phyloP scores from a whole-genome alignment of 2,329 filamentous ascomycete species.

The Rhynchosporium secalis region DNA sequence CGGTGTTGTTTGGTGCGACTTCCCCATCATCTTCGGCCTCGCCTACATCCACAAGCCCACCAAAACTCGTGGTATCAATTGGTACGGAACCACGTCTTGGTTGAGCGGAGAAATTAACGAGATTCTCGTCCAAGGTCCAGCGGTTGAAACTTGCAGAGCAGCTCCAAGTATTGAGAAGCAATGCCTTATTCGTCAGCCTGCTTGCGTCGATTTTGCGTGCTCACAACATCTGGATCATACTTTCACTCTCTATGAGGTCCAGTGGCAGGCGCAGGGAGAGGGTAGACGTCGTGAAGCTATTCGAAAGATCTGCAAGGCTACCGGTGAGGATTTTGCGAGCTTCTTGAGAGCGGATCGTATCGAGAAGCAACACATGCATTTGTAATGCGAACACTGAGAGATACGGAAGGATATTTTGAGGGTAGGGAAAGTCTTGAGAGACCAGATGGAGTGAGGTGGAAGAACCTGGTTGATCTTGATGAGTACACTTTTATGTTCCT shows the following conservation, averaged over 20 bases:
- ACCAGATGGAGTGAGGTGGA: not conserved
- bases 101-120: not conserved
- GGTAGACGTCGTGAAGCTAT: not conserved
- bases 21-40: constrained; percentile 2
- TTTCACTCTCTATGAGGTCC: not conserved
- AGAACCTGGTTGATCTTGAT: not conserved
- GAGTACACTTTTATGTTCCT: not conserved
- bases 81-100: not conserved
- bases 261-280: constrained; percentile 9
- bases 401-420: not conserved
- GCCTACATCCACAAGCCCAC: not conserved
- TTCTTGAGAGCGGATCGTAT: not conserved
- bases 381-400: not conserved
- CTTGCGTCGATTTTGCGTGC: not conserved
- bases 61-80: not conserved
- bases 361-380: not conserved
- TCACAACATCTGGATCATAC: not conserved
- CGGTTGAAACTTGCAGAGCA: not conserved
- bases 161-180: not conserved
- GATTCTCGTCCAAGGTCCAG: not conserved
- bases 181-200: constrained; percentile 1
- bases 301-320: not conserved
- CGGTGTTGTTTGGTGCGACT: constrained; percentile 13
- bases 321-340: not conserved
- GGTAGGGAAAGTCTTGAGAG: not conserved